A percentile compares a stretch with the other conserved stretches of the same genome.
phyloP scores from a whole-genome alignment of 2,329 filamentous ascomycete species.

The Paraphoma chrysanthemicola region DNA sequence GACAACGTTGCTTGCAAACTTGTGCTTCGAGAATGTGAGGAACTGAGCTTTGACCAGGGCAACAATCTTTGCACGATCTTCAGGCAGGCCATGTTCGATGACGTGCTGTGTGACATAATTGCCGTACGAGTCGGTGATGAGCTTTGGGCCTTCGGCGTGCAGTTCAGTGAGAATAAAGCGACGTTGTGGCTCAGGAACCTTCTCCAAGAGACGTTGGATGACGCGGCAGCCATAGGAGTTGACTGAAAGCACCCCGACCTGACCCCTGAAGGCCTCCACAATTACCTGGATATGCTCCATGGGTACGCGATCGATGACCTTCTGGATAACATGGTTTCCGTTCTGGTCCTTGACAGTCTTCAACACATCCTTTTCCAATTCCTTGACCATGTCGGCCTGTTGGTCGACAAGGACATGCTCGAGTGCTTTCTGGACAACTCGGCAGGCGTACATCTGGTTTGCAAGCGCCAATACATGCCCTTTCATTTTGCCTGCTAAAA shows the following conservation, averaged over 20 bases:
- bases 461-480: conserved; percentile 82
- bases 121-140: conserved; percentile 88
- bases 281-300: conserved; percentile 83
- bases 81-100: conserved; percentile 76
- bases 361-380: conserved; percentile 78
- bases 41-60: conserved; percentile 74
- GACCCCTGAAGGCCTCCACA: conserved; percentile 77
- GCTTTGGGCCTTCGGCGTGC: conserved; percentile 70
- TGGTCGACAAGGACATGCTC: conserved; percentile 93
- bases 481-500: conserved; percentile 85
- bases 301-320: conserved; percentile 83
- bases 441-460: conserved; percentile 88
- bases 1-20: conserved; percentile 96
- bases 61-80: conserved; percentile 77
- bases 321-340: conserved; percentile 96
- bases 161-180: conserved; percentile 78
- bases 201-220: conserved; percentile 88
- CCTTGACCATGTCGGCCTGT: conserved; percentile 81
- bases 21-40: conserved; percentile 84
- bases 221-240: conserved; percentile 92
- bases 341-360: conserved; percentile 85
- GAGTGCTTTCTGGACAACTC: conserved; percentile 95
- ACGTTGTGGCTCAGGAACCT: conserved; percentile 76
- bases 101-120: conserved; percentile 98
- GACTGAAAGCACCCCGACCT: conserved; percentile 75